Percentiles rank a stretch among this genome's conserved stretches.
Conservation (phyloP, 257 asterid genomes). For the Petunia axillaris region DNA sequence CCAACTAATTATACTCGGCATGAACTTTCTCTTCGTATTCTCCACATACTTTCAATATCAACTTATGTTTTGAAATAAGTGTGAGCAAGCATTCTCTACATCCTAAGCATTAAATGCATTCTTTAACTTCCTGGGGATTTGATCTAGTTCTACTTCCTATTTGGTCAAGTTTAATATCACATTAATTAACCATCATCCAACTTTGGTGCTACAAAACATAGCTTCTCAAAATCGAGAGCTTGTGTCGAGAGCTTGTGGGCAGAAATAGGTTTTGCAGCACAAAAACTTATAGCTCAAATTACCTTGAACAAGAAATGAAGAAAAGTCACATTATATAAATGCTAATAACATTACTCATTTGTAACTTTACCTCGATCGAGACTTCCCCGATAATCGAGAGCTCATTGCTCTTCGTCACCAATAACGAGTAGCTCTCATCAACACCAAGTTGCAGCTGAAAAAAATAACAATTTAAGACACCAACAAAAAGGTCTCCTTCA, state of each 20-base stretch:
- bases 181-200: neutral
- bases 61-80: neutral
- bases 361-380: slow-evolving; percentile 67
- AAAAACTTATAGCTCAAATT: neutral
- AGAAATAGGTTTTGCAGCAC: neutral
- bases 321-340: neutral
- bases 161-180: neutral
- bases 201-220: neutral
- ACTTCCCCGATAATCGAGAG: slow-evolving; percentile 64
- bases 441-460: slow-evolving; percentile 81
- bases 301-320: neutral
- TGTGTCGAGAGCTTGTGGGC: neutral
- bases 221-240: neutral
- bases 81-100: neutral
- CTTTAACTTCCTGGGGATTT: neutral
- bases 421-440: slow-evolving; percentile 86
- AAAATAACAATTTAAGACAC: neutral
- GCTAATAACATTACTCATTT: slow-evolving; percentile 6
- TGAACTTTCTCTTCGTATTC: neutral
- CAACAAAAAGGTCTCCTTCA: neutral
- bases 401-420: slow-evolving; percentile 57
- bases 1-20: neutral
- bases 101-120: neutral
- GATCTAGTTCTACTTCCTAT: slow-evolving; percentile 5
- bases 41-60: neutral